Base-by-base conservation (phyloP, 257 asterid genomes). In the Echium plantagineum region DNA sequence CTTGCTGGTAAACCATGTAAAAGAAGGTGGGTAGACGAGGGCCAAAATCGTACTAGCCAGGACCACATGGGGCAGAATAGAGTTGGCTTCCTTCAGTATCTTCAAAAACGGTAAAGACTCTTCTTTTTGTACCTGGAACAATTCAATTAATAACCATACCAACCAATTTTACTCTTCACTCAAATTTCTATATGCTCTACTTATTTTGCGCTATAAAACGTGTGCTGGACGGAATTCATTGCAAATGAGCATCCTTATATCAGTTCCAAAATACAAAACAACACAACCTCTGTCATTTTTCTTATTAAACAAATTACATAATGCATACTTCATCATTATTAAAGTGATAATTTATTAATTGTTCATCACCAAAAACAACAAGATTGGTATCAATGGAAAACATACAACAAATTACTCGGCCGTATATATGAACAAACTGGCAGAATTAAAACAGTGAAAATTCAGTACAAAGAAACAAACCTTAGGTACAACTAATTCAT, bases 1-100 rank as follows among this genome's bases (percentile, higher is more conserved):
- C 98, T 94, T 91, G 87, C 66, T 86, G 2, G 98, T 88, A 72
- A 91, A 91, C 98, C 98, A 91, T 63, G 86, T 74, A 75, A 91
- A 91, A 57, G 97, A 91, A 64, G 98, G 94, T 17, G 97, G 98
- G 76, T 85, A 84, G 55, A 91, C 58, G 52, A 91, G 94, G 68
- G 97, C 98, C 85, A 91, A 81, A 64, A 80, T 61, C 52, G 95
- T 86, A 72, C 97, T 91, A 58, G 87, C 95, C 55, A 91, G 73
- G 64, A 91, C 95, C 65, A 86, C 97, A 67, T 88, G 97, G 66
- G 98, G 98, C 38, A 91, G 82, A 65, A 79, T 72, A 64, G 98
- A 69, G 69, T 81, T 88, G 55, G 98, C 87, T 67, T 86, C 85
- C 77, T 66, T 82, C 73, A 91, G 80, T 71, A 88, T 72, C 55